These are phyloP conservation scores for Aspergillus affinis DNA, from an alignment of 495 filamentous ascomycete genomes.

Conservation along the genomic window DNA sequence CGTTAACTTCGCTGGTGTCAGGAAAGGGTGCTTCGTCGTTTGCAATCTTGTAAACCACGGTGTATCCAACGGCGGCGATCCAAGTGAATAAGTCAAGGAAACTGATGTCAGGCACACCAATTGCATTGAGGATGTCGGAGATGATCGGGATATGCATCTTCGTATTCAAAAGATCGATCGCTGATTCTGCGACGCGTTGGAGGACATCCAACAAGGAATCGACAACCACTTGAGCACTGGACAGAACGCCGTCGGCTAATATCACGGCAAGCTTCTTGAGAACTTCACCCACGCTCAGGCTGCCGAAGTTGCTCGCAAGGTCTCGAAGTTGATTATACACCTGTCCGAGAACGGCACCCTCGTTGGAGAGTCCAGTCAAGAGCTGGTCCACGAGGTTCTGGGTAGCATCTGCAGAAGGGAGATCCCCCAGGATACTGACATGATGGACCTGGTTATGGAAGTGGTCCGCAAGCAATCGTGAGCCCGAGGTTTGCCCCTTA, in stretches of 20 bases:
- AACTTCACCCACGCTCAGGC: background rate
- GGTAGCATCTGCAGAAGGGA: too few species aligned
- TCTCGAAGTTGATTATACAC: too few species aligned
- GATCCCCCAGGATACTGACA: too few species aligned
- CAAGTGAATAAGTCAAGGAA: slow-evolving; percentile 14
- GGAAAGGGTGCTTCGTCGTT: slow-evolving; percentile 6
- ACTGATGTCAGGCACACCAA: slow-evolving; percentile 12
- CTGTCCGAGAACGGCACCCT: too few species aligned
- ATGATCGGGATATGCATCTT: slow-evolving; percentile 20
- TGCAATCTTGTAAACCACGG: slow-evolving; percentile 12
- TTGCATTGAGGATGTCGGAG: slow-evolving; percentile 12
- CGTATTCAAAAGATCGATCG: slow-evolving; percentile 5
- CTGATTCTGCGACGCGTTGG: background rate
- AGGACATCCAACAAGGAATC: slow-evolving; percentile 15
- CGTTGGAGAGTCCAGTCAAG: too few species aligned
- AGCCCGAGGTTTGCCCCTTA: too few species aligned
- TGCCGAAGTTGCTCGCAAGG: background rate
- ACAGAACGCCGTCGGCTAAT: background rate
- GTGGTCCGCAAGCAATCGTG: too few species aligned
- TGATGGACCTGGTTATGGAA: too few species aligned
- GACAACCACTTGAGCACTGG: slow-evolving; percentile 5
- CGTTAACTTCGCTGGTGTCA: background rate
- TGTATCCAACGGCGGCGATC: slow-evolving; percentile 7
- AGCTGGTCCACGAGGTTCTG: too few species aligned
- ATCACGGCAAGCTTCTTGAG: slow-evolving; percentile 4